Percentiles rank a stretch among this genome's conserved stretches.
Conservation (phyloP, 1,284 basidiomycete species). For the Pseudomicrostroma phylloplanum region DNA sequence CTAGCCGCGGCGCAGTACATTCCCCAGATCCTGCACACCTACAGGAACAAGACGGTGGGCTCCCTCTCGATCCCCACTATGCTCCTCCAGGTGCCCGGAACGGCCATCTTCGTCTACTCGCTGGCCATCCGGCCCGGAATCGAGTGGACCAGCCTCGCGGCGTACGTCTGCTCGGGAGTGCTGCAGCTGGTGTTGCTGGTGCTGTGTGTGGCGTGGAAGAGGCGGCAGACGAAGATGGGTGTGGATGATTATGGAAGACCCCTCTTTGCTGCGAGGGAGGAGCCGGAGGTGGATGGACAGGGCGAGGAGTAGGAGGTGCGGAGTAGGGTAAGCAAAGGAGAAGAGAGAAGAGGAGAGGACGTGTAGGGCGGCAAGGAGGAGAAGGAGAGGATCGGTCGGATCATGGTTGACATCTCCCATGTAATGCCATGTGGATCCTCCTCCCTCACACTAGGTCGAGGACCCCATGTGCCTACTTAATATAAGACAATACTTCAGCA, state of each 20-base stretch:
- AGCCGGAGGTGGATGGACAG: background rate
- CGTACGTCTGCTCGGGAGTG: slow-evolving; percentile 74
- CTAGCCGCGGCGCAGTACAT: slow-evolving; percentile 78
- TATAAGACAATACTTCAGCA: too few species aligned
- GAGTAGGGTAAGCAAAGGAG: background rate
- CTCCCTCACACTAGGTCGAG: too few species aligned
- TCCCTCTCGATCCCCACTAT: slow-evolving; percentile 90
- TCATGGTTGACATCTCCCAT: too few species aligned
- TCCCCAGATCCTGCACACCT: slow-evolving; percentile 79
- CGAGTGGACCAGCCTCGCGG: slow-evolving; percentile 34
- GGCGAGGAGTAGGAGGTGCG: background rate
- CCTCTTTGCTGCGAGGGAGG: slow-evolving; percentile 42
- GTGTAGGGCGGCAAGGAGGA: too few species aligned
- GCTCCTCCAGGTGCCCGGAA: slow-evolving; percentile 87
- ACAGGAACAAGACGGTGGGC: slow-evolving; percentile 71
- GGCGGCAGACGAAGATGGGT: slow-evolving; percentile 62
- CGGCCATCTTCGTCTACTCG: slow-evolving; percentile 76
- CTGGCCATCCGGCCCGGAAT: slow-evolving; percentile 44
- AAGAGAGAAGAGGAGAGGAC: slow-evolving; percentile 8
- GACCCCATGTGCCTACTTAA: too few species aligned
- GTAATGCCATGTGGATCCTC: too few species aligned
- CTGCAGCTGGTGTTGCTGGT: slow-evolving; percentile 76
- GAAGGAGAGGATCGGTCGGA: too few species aligned
- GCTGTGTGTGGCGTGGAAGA: slow-evolving; percentile 51
- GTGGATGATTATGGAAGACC: slow-evolving; percentile 87